Evolutionary conservation across 176 grass and related monocot genomes (phyloP), one percentile per base, ranked within the genome.

Genomic region (Pharus latifolius): DNA sequence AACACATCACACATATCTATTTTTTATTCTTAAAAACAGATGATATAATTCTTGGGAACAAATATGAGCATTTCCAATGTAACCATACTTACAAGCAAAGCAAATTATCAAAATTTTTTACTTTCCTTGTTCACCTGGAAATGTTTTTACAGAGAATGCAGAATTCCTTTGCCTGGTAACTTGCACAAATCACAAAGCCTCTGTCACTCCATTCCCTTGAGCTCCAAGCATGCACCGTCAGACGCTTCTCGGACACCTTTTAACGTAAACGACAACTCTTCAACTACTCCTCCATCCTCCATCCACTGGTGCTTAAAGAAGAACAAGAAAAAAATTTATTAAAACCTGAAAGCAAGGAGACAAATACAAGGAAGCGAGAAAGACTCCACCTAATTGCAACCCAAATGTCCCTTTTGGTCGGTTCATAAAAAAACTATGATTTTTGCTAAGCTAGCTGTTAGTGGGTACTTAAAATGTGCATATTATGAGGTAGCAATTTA

Each of bases 341-440:
- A 44, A 66, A 41, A 24, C 68, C 50, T 31, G 38, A 68, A 60
- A 44, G 60, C 44, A 28, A 16, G 6, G n/a, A 49, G 34, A 25
- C 56, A 40, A 13, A 40, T 10, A 1, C 51, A 37, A 17, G 27
- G 52, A 15, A 80, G 45, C 54, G 10, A 7, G 4, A 37, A 25
- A 72, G 52, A 28, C 68, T 35, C 58, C 67, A 72, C 60, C 82
- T 67, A 79, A 74, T 45, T 51, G 75, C 82, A 79, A 73, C 82
- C 68, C 27, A 84, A 27, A 74, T 69, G 69, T 54, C 62, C 60
- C 75, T 72, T 54, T 74, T 13, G 49, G 23, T 52, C 1, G 25
- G 60, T 52, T 32, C 35, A 9, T 38, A 4, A 38, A 38, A 38
- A 38, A 38, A n/a, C n/a, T n/a, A n/a, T n/a, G n/a, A n/a, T n/a